Percentiles rank a stretch among this genome's conserved stretches.
phyloP scores from a whole-genome alignment of 257 asterid species.

The Gentiana straminea region DNA sequence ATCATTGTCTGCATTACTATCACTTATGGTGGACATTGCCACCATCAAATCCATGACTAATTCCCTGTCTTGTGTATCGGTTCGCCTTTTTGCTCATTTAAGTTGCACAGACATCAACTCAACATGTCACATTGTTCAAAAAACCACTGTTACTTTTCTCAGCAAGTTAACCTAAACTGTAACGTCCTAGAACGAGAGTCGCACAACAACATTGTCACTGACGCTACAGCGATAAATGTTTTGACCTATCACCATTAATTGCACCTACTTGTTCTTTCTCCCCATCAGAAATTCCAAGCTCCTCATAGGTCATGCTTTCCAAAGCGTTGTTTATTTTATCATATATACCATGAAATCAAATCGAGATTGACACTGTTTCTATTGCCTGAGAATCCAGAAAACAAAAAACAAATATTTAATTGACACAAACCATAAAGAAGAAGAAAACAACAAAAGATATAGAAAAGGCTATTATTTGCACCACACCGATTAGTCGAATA shows the following conservation, averaged over 20 bases:
- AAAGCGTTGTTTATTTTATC: slow-evolving; percentile 49
- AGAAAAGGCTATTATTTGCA: too few relatives aligned
- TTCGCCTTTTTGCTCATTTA: slow-evolving; percentile 48
- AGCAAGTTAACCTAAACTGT: too few relatives aligned
- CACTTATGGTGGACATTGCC: too few relatives aligned
- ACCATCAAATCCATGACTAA: slow-evolving; percentile 88
- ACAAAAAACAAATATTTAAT: too few relatives aligned
- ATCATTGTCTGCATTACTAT: slow-evolving; percentile 51
- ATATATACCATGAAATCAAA: slow-evolving; percentile 46
- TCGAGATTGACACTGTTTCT: slow-evolving; percentile 65
- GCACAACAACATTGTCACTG: too few relatives aligned
- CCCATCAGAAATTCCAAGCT: slow-evolving; percentile 68
- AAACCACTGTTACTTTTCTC: too few relatives aligned
- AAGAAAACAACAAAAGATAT: too few relatives aligned
- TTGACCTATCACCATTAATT: not conserved
- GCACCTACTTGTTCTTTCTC: slow-evolving; percentile 53
- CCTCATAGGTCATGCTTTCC: slow-evolving; percentile 69
- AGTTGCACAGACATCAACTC: slow-evolving; percentile 50
- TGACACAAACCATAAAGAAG: too few relatives aligned
- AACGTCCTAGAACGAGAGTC: too few relatives aligned
- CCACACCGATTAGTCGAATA: too few relatives aligned
- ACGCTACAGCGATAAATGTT: too few relatives aligned
- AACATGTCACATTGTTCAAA: slow-evolving; percentile 34
- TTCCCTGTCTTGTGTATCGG: slow-evolving; percentile 83
- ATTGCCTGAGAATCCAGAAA: slow-evolving; percentile 38